Evolutionary conservation across 2,329 filamentous ascomycete genomes (phyloP).

Genomic region (Trichoderma arundinaceum): DNA sequence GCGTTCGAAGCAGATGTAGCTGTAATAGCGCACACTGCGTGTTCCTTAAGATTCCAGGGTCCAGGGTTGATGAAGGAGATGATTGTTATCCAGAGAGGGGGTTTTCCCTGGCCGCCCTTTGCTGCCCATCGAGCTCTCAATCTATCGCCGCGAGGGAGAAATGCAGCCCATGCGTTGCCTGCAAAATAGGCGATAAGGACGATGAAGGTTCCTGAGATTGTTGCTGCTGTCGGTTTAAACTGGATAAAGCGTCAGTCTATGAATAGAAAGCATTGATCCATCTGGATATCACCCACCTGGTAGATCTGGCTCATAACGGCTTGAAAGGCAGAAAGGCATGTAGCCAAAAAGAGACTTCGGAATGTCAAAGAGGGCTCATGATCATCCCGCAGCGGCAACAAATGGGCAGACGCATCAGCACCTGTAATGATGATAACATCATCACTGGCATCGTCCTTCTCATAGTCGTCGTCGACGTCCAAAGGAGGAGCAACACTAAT

Average conservation of each 20-base stretch:
- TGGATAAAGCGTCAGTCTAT: constrained; percentile 35
- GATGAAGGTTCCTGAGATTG: constrained; percentile 60
- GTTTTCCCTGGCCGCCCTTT: constrained; percentile 47
- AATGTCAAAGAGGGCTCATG: constrained; percentile 58
- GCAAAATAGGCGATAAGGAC: constrained; percentile 63
- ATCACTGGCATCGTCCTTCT: constrained; percentile 44
- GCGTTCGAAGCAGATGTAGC: constrained; percentile 60
- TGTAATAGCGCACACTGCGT: constrained; percentile 59
- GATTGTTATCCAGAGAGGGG: constrained; percentile 49
- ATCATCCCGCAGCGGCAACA: constrained; percentile 60
- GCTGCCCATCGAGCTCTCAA: constrained; percentile 54
- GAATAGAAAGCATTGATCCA: not conserved
- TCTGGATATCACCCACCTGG: constrained; percentile 44
- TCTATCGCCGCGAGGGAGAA: constrained; percentile 54
- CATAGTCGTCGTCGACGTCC: constrained; percentile 31
- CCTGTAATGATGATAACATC: constrained; percentile 58
- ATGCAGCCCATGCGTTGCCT: constrained; percentile 48
- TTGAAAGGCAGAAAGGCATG: constrained; percentile 57
- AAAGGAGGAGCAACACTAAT: constrained; percentile 5
- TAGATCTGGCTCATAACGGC: constrained; percentile 63
- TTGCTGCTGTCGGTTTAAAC: constrained; percentile 59
- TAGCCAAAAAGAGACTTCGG: constrained; percentile 57
- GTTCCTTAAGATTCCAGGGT: constrained; percentile 61
- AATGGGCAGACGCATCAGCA: constrained; percentile 54
- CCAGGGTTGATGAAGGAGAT: constrained; percentile 57